A percentile compares a stretch with the other conserved stretches of the same genome.
Evolutionary conservation across 148 eudicot genomes (phyloP).

Genomic region (Rhododendron williamsianum): DNA sequence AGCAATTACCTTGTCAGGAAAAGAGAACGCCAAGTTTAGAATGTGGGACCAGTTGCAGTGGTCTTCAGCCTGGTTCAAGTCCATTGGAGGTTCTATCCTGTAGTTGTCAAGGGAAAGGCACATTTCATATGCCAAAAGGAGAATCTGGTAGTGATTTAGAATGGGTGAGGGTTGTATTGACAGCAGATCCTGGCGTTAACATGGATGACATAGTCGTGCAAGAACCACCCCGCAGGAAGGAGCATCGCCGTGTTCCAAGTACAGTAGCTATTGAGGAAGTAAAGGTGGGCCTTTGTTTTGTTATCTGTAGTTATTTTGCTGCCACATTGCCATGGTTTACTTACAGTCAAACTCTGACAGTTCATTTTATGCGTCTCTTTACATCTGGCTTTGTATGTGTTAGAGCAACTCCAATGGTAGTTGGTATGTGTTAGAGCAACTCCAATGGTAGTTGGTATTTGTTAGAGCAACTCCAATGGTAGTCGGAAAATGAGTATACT

Average conservation of each 20-base stretch:
- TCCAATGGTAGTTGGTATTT: neutral
- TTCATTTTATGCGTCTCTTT: neutral
- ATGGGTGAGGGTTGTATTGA: slow-evolving; percentile 77
- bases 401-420: no score
- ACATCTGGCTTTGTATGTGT: neutral
- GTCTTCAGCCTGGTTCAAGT: slow-evolving; percentile 19
- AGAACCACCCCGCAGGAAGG: slow-evolving; percentile 72
- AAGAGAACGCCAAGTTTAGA: slow-evolving; percentile 10
- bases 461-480: neutral
- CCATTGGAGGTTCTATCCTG: slow-evolving; percentile 10
- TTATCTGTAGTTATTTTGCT: neutral
- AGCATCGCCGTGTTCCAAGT: slow-evolving; percentile 98
- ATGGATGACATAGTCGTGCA: slow-evolving; percentile 88
- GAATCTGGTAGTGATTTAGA: slow-evolving; percentile 49
- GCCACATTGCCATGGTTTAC: neutral
- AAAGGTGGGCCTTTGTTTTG: slow-evolving; percentile 45
- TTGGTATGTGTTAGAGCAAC: neutral
- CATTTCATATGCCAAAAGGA: slow-evolving; percentile 21
- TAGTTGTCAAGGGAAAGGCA: slow-evolving; percentile 29
- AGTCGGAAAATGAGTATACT: neutral
- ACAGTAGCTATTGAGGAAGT: slow-evolving; percentile 98
- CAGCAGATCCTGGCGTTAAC: slow-evolving; percentile 82
- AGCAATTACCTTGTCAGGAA: slow-evolving; percentile 32
- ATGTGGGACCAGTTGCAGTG: slow-evolving; percentile 15
- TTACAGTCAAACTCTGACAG: neutral